Evolutionary conservation across 192 early-diverging fungal species (phyloP).

Genomic region (Coemansia sp.): DNA sequence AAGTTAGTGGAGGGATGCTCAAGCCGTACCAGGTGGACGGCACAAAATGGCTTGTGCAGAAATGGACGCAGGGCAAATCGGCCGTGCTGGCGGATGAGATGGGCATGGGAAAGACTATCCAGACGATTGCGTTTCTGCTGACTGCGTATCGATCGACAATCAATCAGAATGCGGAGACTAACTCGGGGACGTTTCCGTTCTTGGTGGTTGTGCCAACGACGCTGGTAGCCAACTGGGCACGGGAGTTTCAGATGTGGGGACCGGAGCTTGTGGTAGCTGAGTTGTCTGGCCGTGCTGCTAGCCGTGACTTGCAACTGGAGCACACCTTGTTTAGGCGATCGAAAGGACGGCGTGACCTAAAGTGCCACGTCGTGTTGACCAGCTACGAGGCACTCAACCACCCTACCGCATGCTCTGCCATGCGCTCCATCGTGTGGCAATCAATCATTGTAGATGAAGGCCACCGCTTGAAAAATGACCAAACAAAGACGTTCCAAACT

Average conservation of each 20-base stretch:
- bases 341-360: slow-evolving; percentile 43
- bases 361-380: slow-evolving; percentile 91
- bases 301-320: slow-evolving; percentile 61
- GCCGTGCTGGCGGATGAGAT: slow-evolving; percentile 95
- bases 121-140: slow-evolving; percentile 85
- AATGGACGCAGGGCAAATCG: slow-evolving; percentile 83
- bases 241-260: slow-evolving; percentile 90
- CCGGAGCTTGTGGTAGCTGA: slow-evolving; percentile 84
- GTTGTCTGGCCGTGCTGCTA: slow-evolving; percentile 74
- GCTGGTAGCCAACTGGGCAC: slow-evolving; percentile 88
- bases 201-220: slow-evolving; percentile 92
- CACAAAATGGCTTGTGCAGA: slow-evolving; percentile 86
- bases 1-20: slow-evolving; percentile 77
- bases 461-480: slow-evolving; percentile 92
- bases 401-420: slow-evolving; percentile 57
- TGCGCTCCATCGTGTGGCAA: slow-evolving; percentile 75
- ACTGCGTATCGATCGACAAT: slow-evolving; percentile 64
- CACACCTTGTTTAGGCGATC: slow-evolving; percentile 25
- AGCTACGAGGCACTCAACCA: slow-evolving; percentile 91
- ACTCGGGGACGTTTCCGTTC: slow-evolving; percentile 84
- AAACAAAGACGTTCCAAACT: slow-evolving; percentile 80
- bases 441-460: slow-evolving; percentile 93
- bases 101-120: slow-evolving; percentile 95
- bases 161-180: slow-evolving; percentile 33
- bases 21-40: slow-evolving; percentile 92